A percentile compares a stretch with the other conserved stretches of the same genome.
Conservation (phyloP, 306 rosid genomes). For the Inga leiocalycina region DNA sequence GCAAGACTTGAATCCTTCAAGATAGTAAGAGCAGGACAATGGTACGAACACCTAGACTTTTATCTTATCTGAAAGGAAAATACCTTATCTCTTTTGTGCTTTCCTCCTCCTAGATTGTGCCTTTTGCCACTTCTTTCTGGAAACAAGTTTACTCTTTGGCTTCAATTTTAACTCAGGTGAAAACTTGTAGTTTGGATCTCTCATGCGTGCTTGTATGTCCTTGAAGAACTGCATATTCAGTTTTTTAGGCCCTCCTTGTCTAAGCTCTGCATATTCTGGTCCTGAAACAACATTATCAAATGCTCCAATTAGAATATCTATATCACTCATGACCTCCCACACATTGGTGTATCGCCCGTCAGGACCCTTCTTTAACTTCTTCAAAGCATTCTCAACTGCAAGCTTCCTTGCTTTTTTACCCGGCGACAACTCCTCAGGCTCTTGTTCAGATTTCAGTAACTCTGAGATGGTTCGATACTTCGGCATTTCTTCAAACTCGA, state of each 20-base stretch:
- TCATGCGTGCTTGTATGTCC: conserved; percentile 2
- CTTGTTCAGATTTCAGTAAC: conserved; percentile 3
- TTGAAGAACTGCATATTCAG: conserved; percentile 13
- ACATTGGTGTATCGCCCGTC: conserved; percentile 11
- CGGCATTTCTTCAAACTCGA: not conserved
- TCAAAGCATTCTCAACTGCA: conserved; percentile 13
- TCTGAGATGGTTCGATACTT: conserved; percentile 1
- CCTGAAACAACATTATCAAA: conserved; percentile 1
- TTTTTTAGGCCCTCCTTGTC: conserved; percentile 11
- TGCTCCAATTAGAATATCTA: conserved; percentile 1
- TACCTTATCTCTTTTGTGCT: not conserved
- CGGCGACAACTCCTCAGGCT: conserved; percentile 4
- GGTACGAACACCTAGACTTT: not conserved
- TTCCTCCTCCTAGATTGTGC: conserved; percentile 10
- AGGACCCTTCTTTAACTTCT: conserved; percentile 12
- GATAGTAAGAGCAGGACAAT: not conserved
- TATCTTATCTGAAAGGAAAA: not conserved
- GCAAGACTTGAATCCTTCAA: not conserved
- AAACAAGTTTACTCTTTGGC: conserved; percentile 9
- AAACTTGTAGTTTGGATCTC: conserved; percentile 5
- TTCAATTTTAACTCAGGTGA: conserved; percentile 1
- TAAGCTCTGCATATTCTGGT: conserved; percentile 12
- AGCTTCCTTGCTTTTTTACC: not conserved
- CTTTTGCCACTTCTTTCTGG: conserved; percentile 6
- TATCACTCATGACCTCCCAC: conserved; percentile 12